Evolutionary conservation across 495 filamentous ascomycete genomes (phyloP), one percentile per base, ranked within the genome.

Genomic region (Neurospora sp.): DNA sequence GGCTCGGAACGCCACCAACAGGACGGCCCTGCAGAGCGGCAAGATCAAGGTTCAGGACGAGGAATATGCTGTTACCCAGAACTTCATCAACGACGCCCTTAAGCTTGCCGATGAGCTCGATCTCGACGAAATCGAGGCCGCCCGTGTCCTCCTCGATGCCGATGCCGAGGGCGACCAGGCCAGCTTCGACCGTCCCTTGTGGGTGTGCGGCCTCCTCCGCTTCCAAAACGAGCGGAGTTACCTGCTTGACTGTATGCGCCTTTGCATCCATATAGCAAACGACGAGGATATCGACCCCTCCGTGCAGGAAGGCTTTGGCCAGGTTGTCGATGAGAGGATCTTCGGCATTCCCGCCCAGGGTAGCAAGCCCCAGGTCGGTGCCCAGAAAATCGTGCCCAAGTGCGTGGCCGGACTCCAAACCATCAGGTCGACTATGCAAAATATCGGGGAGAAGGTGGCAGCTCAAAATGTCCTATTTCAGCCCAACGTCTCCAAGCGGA

Each of bases 111-210:
- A 98, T 82, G 90, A 90, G 34, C 85, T 98, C 71, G 88, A 97
- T 76, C 85, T 99, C 37, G 95, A 99, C 82, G 96, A 99, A 81
- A 76, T 97, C 69, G 85, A 94, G 78, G 91, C 96, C 28, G 92
- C 94, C 8, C 81, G 85, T 69, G 83, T 97, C 34, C 88, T 95
- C 72, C 80, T 96, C 21, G 86, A 87, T 45, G 88, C 91, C 10
- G 86, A 91, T 77, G 85, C 91, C 8, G 88, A 92, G 78, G 85
- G 88, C 69, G 89, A 92, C 74, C 84, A 89, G 11, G 85, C 89
- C 69, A 76, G 85, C 19, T 84, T 93, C 36, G 92, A 92, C 72
- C 87, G 93, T 38, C 83, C 93, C 31, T 84, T 90, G 75, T 83
- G 91, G 48, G 89, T 92, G 74, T 89, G 89, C 71, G 92, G 92